Percentiles rank a stretch among this genome's conserved stretches.
Conservation (phyloP, 108 stramenopile genomes). For the Nannochloropsis oceanica region DNA sequence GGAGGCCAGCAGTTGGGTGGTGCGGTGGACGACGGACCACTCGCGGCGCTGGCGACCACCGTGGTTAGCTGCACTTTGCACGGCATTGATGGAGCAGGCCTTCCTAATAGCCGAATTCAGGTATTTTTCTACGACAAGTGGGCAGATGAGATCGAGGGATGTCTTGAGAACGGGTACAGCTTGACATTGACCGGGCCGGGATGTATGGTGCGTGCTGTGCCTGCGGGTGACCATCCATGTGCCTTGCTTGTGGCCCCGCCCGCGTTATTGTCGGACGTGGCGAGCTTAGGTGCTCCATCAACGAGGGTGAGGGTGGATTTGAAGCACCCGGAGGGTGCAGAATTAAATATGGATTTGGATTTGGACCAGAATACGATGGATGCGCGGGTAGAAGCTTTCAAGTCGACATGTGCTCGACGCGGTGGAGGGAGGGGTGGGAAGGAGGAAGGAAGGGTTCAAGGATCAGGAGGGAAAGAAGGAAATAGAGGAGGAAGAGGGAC, state of each 20-base stretch:
- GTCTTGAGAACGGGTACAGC: neutral
- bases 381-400: neutral
- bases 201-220: neutral
- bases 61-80: neutral
- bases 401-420: neutral
- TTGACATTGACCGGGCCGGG: neutral
- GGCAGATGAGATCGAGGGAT: neutral
- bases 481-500: too few species aligned
- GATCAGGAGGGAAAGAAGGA: too few species aligned
- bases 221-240: neutral
- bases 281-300: neutral
- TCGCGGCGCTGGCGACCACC: neutral
- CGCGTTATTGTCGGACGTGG: neutral
- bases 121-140: neutral
- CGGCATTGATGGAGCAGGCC: neutral
- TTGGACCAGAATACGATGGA: neutral
- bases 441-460: neutral
- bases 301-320: neutral
- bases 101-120: neutral
- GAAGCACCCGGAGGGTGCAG: neutral
- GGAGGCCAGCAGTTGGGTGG: neutral
- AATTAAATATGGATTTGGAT: neutral
- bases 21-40: neutral
- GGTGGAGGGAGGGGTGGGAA: neutral
- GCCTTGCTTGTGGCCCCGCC: neutral